Evolutionary conservation across 495 filamentous ascomycete genomes (phyloP).

Genomic region (Neurospora sp.): DNA sequence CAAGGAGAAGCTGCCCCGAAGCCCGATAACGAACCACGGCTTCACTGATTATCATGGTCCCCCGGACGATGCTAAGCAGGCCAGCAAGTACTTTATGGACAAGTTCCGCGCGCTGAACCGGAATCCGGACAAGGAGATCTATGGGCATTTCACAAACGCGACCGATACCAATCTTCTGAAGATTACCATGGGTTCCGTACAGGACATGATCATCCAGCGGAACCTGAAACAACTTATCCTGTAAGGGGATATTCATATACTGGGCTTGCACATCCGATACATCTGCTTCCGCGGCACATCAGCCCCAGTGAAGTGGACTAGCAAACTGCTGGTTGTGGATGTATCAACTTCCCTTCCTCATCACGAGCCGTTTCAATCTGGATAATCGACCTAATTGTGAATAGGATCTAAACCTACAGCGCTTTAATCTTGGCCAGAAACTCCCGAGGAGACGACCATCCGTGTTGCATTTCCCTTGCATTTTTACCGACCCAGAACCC

Average conservation of each 20-base stretch:
- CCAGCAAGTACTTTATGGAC: conserved; percentile 78
- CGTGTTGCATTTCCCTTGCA: not conserved
- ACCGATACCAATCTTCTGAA: conserved; percentile 93
- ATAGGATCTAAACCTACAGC: not conserved
- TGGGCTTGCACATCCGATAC: not conserved
- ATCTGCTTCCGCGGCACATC: not conserved
- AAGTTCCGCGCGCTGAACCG: conserved; percentile 83
- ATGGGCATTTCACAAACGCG: conserved; percentile 88
- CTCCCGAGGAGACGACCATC: not conserved
- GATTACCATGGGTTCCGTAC: conserved; percentile 93
- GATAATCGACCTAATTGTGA: not conserved
- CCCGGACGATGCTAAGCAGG: conserved; percentile 43
- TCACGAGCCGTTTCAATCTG: not conserved
- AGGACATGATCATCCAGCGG: conserved; percentile 99
- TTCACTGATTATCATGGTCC: conserved; percentile 80
- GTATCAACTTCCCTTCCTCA: not conserved
- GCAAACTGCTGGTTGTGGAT: not conserved
- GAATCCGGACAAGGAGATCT: conserved; percentile 78
- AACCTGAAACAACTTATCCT: conserved; percentile 92
- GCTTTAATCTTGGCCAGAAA: not conserved
- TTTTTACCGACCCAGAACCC: not conserved
- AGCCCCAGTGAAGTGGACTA: not conserved
- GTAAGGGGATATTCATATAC: conserved; percentile 38
- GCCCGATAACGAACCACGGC: conserved; percentile 72
- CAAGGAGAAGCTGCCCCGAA: conserved; percentile 72